phyloP scores from a whole-genome alignment of 805 yeast genomes.

The Candida coleopterorum region DNA sequence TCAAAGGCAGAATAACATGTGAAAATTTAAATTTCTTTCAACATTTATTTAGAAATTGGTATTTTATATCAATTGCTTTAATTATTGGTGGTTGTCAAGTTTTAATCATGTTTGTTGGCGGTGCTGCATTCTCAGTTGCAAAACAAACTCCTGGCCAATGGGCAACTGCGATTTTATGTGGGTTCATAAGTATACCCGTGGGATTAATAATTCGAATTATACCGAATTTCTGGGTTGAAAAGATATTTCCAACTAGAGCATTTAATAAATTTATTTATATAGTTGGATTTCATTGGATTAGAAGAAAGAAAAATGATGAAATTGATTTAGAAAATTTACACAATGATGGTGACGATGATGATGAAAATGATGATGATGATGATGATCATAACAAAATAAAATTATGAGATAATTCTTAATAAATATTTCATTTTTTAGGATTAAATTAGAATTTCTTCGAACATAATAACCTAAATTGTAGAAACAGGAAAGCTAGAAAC shows the following conservation, averaged over 20 bases:
- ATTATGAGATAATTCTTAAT: no score
- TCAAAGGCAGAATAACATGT: conserved; percentile 54
- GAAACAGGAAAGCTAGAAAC: no score
- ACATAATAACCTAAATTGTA: no score
- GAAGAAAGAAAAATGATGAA: conserved; percentile 17
- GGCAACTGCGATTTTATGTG: conserved; percentile 83
- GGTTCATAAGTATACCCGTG: conserved; percentile 73
- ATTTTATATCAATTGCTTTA: conserved; percentile 65
- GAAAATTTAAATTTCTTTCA: conserved; percentile 78
- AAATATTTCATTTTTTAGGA: no score
- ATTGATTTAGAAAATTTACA: conserved; percentile 1
- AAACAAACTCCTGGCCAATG: conserved; percentile 83
- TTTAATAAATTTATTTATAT: conserved; percentile 37
- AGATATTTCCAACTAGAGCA: conserved; percentile 58
- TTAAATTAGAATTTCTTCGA: no score
- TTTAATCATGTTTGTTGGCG: conserved; percentile 93
- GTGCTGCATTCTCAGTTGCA: conserved; percentile 84
- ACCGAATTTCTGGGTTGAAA: conserved; percentile 75
- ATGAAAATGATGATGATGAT: no score
- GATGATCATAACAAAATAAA: no score
- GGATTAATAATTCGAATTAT: conserved; percentile 72
- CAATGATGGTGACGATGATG: no score
- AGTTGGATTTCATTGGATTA: conserved; percentile 33
- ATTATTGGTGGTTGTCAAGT: conserved; percentile 83
- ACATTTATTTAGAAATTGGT: conserved; percentile 77